These are phyloP conservation scores for Peniophora sp. DNA, from an alignment of 1,284 basidiomycete species.

Conservation along the genomic window DNA sequence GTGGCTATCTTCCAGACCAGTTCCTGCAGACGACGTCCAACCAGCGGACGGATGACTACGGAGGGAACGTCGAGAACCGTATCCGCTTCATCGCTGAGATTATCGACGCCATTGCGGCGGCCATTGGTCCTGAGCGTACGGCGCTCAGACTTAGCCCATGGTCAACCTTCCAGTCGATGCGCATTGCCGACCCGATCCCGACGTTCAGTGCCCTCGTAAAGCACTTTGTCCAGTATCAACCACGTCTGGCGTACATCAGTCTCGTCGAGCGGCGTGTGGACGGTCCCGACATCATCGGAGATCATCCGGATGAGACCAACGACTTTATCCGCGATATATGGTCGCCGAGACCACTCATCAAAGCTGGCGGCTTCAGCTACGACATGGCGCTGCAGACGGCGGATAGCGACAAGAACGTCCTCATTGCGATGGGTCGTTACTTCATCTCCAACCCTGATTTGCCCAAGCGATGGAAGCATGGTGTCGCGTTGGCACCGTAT, in stretches of 20 bases:
- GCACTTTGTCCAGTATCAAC: constrained; percentile 27
- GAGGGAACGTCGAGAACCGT: constrained; percentile 22
- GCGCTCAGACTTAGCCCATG: constrained; percentile 51
- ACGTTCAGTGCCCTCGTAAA: constrained; percentile 30
- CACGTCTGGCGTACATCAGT: constrained; percentile 43
- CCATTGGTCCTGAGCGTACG: constrained; percentile 30
- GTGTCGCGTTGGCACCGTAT: too few relatives aligned
- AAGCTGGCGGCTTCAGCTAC: constrained; percentile 21
- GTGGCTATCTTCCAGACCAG: constrained; percentile 16
- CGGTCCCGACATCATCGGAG: neutral
- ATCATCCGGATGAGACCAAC: constrained; percentile 1
- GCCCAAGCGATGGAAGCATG: too few relatives aligned
- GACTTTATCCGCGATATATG: constrained; percentile 11
- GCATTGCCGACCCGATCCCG: constrained; percentile 36
- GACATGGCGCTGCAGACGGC: constrained; percentile 6
- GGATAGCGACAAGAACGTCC: constrained; percentile 4
- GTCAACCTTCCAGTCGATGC: constrained; percentile 33
- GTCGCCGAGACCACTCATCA: constrained; percentile 18
- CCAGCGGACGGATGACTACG: constrained; percentile 35
- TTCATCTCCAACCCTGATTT: constrained; percentile 4
- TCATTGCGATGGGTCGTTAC: constrained; percentile 9
- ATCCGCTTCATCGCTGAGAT: constrained; percentile 39
- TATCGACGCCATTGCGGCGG: constrained; percentile 28
- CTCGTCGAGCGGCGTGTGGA: constrained; percentile 2
- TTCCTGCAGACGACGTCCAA: constrained; percentile 21